phyloP scores from a whole-genome alignment of 116 monocot genomes.

The Thalassia testudinum region DNA sequence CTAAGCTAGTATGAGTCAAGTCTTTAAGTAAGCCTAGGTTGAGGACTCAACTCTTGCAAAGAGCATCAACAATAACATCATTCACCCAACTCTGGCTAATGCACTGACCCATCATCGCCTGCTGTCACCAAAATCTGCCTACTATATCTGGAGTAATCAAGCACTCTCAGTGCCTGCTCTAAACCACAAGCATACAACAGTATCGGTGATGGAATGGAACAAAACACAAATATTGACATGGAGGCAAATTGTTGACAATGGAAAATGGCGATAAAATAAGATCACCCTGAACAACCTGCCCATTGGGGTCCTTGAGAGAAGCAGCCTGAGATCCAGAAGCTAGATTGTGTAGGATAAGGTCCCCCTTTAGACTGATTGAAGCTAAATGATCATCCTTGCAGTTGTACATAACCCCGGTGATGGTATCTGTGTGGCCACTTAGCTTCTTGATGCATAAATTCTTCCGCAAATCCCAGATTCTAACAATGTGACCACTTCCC shows the following conservation, averaged over 20 bases:
- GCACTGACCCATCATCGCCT: conserved; percentile 95
- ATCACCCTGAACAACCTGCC: too few species aligned
- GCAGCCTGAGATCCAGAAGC: conserved; percentile 78
- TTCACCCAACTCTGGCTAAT: too few species aligned
- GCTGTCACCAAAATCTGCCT: conserved; percentile 84
- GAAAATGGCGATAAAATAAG: too few species aligned
- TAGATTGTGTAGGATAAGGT: conserved; percentile 94
- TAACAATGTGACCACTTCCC: conserved; percentile 60
- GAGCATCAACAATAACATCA: too few species aligned
- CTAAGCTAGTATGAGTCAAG: too few species aligned
- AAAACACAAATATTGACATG: neutral
- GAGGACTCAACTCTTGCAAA: too few species aligned
- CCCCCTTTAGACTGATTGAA: conserved; percentile 86
- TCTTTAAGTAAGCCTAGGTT: too few species aligned
- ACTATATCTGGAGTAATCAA: conserved; percentile 91
- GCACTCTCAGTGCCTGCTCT: conserved; percentile 90
- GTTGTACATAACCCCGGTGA: conserved; percentile 94
- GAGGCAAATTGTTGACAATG: too few species aligned
- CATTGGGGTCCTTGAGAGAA: conserved; percentile 84
- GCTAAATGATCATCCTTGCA: conserved; percentile 92
- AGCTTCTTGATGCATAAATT: conserved; percentile 95
- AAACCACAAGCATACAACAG: too few species aligned
- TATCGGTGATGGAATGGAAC: conserved; percentile 5
- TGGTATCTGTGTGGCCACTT: conserved; percentile 70
- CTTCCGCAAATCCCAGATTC: conserved; percentile 95